These are phyloP conservation scores for Clavariopsis aquatica DNA, from an alignment of 495 filamentous ascomycete species.

Conservation along the genomic window DNA sequence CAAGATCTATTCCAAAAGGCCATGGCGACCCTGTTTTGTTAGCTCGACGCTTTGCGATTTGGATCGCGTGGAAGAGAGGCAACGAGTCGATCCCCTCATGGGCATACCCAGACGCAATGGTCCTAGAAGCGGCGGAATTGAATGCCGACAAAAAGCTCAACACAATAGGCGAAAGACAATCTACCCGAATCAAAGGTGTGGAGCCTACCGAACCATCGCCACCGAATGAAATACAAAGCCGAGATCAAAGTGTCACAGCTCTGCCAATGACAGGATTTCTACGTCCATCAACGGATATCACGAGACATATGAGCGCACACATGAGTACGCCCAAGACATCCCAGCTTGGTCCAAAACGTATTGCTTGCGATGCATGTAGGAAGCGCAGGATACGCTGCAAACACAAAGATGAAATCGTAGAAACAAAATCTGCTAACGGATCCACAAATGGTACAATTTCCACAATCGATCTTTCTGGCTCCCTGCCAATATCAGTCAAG, in stretches of 20 bases:
- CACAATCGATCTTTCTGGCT: conserved; percentile 6
- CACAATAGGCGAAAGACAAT: conserved; percentile 29
- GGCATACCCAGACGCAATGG: conserved; percentile 51
- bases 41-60: conserved; percentile 65
- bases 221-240: background rate
- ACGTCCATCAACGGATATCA: conserved; percentile 15
- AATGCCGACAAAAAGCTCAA: conserved; percentile 44
- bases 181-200: conserved; percentile 19
- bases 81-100: conserved; percentile 68
- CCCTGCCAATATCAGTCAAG: conserved; percentile 9
- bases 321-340: conserved; percentile 49
- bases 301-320: conserved; percentile 41
- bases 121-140: conserved; percentile 36
- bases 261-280: conserved; percentile 23
- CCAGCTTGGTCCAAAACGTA: conserved; percentile 50
- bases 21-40: conserved; percentile 63
- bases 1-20: conserved; percentile 64
- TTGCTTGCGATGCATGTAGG: conserved; percentile 50
- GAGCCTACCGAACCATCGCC: conserved; percentile 13
- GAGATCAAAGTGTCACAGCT: conserved; percentile 5
- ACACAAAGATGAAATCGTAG: conserved; percentile 47
- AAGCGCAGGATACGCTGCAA: conserved; percentile 50
- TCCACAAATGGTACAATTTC: background rate
- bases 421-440: background rate
- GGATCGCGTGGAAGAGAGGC: conserved; percentile 74